Percentiles rank a stretch among this genome's conserved stretches.
Evolutionary conservation across 495 filamentous ascomycete genomes (phyloP).

Genomic region (Evansstolkia leycettana): DNA sequence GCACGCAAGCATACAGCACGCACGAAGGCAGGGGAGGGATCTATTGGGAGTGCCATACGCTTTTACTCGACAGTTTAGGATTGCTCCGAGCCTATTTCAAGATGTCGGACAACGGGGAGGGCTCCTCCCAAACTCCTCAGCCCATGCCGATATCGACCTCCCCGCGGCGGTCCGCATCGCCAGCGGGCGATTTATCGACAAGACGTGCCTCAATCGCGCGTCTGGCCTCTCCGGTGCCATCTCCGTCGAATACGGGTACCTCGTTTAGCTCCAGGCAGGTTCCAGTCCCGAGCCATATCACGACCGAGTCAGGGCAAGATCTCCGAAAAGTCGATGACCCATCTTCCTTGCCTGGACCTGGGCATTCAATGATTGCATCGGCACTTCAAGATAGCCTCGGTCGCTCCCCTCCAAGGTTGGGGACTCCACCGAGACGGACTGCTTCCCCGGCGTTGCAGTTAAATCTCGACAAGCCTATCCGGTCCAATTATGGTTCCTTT

Average conservation of each 20-base stretch:
- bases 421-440: constrained; percentile 41
- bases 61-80: too few species aligned
- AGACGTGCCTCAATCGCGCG: constrained; percentile 60
- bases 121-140: constrained; percentile 19
- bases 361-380: constrained; percentile 64
- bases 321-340: constrained; percentile 23
- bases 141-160: constrained; percentile 28
- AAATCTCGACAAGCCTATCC: constrained; percentile 34
- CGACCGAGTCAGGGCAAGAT: constrained; percentile 15
- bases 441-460: constrained; percentile 40
- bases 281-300: constrained; percentile 18
- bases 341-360: constrained; percentile 47
- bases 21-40: too few species aligned
- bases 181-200: constrained; percentile 33
- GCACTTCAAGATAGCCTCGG: constrained; percentile 54
- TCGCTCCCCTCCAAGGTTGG: constrained; percentile 35
- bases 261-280: constrained; percentile 33
- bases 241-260: constrained; percentile 31
- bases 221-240: constrained; percentile 56
- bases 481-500: constrained; percentile 70
- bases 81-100: too few species aligned
- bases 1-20: too few species aligned
- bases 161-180: constrained; percentile 26
- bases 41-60: too few species aligned
- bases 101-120: constrained; percentile 25